Base-by-base conservation (phyloP, 2,329 filamentous ascomycete genomes). In the Cercospora janseana region DNA sequence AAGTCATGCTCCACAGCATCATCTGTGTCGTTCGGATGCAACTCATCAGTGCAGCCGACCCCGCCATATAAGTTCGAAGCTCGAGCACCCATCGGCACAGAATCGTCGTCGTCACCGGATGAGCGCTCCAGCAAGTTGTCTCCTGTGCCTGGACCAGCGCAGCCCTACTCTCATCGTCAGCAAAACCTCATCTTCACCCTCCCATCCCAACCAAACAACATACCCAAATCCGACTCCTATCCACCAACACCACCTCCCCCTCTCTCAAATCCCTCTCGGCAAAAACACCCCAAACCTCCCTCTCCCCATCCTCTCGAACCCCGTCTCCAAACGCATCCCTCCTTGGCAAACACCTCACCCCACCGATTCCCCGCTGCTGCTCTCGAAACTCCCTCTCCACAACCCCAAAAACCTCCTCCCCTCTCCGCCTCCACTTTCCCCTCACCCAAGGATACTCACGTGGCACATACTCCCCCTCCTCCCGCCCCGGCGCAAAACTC, bases 401-500 rank as follows among this genome's bases (percentile, higher is more conserved):
- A 9, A 41, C 23, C 4, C 42, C 12, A 2, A 59, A n/a, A 10
- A 52, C 20, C n/a, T 54, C 31, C 12, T 56, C 51, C 6, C 35
- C 37, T 29, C 56, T 23, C 15, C 28, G 27, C 9, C n/a, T 40
- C 32, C 58, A 47, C 42, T 51, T 34, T 15, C 43, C 26, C n/a
- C 49, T 37, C 44, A 66, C 51, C 64, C 64, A 67, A 0, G 64
- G 63, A 45, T 67, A 67, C 9, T 46, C 40, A 7, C 56, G 50
- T 3, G 55, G 58, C 12, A 51, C 28, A 29, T 50, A 62, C 10
- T 32, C 35, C 4, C 62, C 63, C 29, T 59, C 50, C 7, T 51
- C 37, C 2, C 41, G 9, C 6, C 49, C 35, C 10, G 57, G 55
- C 15, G 31, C 49, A 24, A 38, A 52, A 15, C 46, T 42, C 16